Evolutionary conservation across 805 yeast species (phyloP), one percentile per base, ranked within the genome.

Genomic region (Kluyveromyces lactis): DNA sequence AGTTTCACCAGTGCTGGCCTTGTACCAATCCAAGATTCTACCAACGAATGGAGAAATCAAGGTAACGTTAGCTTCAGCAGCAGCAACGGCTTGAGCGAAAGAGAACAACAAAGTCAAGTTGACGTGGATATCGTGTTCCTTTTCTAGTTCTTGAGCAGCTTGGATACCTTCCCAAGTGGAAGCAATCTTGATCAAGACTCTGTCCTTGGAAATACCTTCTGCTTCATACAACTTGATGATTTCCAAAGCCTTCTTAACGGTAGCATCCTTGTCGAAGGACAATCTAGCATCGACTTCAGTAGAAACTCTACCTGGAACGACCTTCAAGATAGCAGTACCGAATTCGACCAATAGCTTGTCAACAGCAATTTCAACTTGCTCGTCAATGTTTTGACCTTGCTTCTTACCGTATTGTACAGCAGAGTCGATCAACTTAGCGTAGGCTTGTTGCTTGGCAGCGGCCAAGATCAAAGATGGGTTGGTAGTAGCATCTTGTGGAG

Each of bases 151-250:
- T 65, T 80, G 78, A 42, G 99, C 98, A 54, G 98, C 99, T 69
- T 86, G 95, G 66, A 92, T 92, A 75, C 99, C 99, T 72, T 92
- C 98, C 85, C 89, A 92, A 50, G 98, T 92, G 45, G 97, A 83
- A 46, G 98, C 98, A 51, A 92, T 77, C 77, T 92, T 92, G 71
- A 92, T 92, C 62, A 90, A 77, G 48, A 92, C 76, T 67, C 97
- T 78, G 49, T 89, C 95, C 73, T 86, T 87, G 49, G 68, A 59
- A 57, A 92, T 83, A 53, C 97, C 97, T 56, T 75, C 73, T 43
- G 77, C 71, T 71, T 86, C 73, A 78, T 92, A 92, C 55, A 90
- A 75, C 41, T 73, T 79, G 56, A 92, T 92, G 72, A 92, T 76
- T 63, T 87, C 81, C 48, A 86, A 71, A 42, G 98, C 99, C 77